These are phyloP conservation scores for Apiotrichum mycotoxinovorans DNA, from an alignment of 1,284 basidiomycete species.

Conservation along the genomic window DNA sequence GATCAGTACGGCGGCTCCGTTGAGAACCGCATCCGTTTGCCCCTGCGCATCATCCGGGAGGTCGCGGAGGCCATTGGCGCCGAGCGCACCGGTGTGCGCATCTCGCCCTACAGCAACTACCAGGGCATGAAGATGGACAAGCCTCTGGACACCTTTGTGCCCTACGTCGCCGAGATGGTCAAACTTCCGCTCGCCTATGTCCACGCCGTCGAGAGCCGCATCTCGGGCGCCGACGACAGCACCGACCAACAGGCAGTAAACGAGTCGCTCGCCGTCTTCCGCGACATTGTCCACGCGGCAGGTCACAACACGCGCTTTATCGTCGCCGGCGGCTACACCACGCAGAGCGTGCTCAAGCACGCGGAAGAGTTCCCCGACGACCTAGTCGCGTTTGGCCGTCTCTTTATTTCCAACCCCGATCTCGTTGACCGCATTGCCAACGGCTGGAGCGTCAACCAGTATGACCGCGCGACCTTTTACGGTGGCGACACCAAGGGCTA, in stretches of 20 bases:
- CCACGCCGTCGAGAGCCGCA: conserved; percentile 57
- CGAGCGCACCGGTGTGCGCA: conserved; percentile 55
- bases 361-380: conserved; percentile 46
- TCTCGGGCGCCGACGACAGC: conserved; percentile 19
- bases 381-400: conserved; percentile 55
- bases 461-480: conserved; percentile 42
- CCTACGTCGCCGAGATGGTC: conserved; percentile 34
- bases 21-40: conserved; percentile 58
- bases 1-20: conserved; percentile 61
- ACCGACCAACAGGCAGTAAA: conserved; percentile 20
- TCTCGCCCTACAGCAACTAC: conserved; percentile 57
- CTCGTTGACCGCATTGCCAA: conserved; percentile 53
- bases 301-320: conserved; percentile 47
- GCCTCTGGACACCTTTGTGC: conserved; percentile 49
- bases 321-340: conserved; percentile 53
- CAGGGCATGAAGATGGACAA: conserved; percentile 51
- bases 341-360: conserved; percentile 30
- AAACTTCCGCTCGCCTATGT: conserved; percentile 59
- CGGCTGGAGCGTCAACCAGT: conserved; percentile 36
- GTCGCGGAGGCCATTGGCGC: conserved; percentile 55
- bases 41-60: conserved; percentile 55
- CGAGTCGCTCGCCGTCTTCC: conserved; percentile 25
- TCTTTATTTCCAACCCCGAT: conserved; percentile 58
- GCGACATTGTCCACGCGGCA: conserved; percentile 23
- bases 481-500: conserved; percentile 25